Percentiles rank a stretch among this genome's conserved stretches.
Conservation (phyloP, 2,329 filamentous ascomycete genomes). For the Monosporascus ibericus region DNA sequence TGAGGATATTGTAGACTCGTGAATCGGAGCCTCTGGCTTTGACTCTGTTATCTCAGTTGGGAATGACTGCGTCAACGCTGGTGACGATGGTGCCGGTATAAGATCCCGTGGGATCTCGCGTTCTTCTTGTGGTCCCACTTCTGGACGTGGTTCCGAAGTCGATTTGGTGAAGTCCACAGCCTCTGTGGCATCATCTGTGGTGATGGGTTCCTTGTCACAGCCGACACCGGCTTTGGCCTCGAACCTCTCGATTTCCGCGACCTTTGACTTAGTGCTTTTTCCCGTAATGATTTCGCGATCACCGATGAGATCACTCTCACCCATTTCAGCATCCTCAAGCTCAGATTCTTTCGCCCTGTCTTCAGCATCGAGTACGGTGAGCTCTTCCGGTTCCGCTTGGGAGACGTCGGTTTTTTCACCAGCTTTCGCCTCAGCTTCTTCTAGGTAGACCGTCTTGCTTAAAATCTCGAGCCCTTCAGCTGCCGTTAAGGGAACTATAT, state of each 20-base stretch:
- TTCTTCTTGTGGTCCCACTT: conserved; percentile 34
- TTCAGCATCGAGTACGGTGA: not conserved
- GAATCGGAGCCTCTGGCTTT: conserved; percentile 1
- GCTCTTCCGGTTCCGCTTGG: not conserved
- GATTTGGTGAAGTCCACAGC: not conserved
- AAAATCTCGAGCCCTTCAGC: conserved; percentile 24
- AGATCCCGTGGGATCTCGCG: conserved; percentile 1
- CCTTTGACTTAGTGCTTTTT: not conserved
- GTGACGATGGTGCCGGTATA: conserved; percentile 11
- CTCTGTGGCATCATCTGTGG: not conserved
- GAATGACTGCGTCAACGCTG: conserved; percentile 19
- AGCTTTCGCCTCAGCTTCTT: conserved; percentile 3
- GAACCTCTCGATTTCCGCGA: not conserved
- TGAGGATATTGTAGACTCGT: conserved; percentile 4
- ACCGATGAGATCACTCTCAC: not conserved
- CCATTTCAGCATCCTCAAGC: not conserved
- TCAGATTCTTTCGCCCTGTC: not conserved
- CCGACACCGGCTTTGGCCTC: conserved; percentile 2
- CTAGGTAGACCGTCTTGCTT: conserved; percentile 10
- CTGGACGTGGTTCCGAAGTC: conserved; percentile 21
- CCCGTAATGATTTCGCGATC: not conserved
- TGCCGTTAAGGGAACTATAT: conserved; percentile 11
- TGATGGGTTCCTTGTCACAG: not conserved
- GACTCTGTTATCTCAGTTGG: conserved; percentile 6
- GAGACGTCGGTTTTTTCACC: not conserved